Conservation (phyloP, 2,329 filamentous ascomycete species). For the Fusarium mexicanum region DNA sequence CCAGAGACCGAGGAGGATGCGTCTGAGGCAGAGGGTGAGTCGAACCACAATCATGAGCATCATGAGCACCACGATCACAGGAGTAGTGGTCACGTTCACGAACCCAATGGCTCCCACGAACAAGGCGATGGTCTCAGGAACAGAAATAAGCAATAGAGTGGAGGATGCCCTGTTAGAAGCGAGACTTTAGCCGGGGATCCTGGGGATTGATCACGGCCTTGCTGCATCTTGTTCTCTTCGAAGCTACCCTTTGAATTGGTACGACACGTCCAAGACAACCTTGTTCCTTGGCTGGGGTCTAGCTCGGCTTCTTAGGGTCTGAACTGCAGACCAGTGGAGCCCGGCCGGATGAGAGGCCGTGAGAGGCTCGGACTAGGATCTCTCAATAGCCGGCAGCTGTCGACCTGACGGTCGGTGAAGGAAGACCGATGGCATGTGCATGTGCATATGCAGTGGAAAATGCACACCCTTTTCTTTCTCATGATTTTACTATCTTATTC, state of each 20-base stretch:
- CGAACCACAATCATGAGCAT: constrained; percentile 45
- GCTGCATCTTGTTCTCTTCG: background rate
- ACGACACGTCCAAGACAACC: constrained; percentile 1
- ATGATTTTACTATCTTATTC: background rate
- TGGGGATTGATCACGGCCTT: constrained; percentile 3
- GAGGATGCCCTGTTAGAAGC: constrained; percentile 1
- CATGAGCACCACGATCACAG: constrained; percentile 52
- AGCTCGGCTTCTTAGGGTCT: constrained; percentile 15
- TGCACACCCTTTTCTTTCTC: background rate
- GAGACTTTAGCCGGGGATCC: constrained; percentile 1
- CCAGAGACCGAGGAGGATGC: constrained; percentile 64
- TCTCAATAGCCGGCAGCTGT: constrained; percentile 2
- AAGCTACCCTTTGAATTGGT: background rate
- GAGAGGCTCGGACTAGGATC: background rate
- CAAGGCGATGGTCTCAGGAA: constrained; percentile 39
- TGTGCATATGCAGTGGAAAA: background rate
- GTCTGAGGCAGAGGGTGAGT: constrained; percentile 29
- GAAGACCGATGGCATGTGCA: background rate
- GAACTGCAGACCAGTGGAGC: constrained; percentile 18
- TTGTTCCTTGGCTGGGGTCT: constrained; percentile 5
- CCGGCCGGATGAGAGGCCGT: constrained; percentile 9
- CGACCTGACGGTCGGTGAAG: constrained; percentile 14
- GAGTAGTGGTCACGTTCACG: constrained; percentile 35
- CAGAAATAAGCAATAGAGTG: constrained; percentile 45
- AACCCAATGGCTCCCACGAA: constrained; percentile 31